A percentile compares a stretch with the other conserved stretches of the same genome.
These are phyloP conservation scores for Solanum chiquidenum DNA, from an alignment of 257 asterid genomes.

Conservation along the genomic window DNA sequence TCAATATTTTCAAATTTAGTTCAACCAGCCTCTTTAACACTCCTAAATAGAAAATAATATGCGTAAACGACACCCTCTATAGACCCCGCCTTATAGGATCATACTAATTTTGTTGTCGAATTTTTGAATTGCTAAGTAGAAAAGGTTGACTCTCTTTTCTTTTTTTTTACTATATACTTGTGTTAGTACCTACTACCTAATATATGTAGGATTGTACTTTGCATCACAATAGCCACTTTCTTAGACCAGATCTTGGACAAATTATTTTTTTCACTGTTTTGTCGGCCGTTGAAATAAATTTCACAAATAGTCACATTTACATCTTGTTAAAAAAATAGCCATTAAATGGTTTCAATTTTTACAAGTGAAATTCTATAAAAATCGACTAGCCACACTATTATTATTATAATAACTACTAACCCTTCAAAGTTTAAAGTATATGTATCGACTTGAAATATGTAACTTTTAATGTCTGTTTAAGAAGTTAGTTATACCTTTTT, in stretches of 20 bases:
- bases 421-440: background rate
- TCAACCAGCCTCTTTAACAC: background rate
- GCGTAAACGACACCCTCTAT: background rate
- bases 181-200: background rate
- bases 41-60: fast-evolving
- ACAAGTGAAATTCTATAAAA: background rate
- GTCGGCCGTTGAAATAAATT: background rate
- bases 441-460: background rate
- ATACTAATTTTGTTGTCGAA: background rate
- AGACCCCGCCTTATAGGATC: background rate
- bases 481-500: background rate
- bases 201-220: background rate
- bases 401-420: background rate
- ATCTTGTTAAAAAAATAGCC: background rate
- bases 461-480: background rate
- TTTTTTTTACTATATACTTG: background rate
- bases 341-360: background rate
- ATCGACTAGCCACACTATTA: background rate
- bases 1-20: background rate
- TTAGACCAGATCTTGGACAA: background rate
- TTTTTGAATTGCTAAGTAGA: background rate
- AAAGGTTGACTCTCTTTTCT: background rate
- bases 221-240: background rate
- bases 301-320: background rate
- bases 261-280: background rate